Conservation (phyloP, 140 eudicot species). For the Bidens hawaiensis region DNA sequence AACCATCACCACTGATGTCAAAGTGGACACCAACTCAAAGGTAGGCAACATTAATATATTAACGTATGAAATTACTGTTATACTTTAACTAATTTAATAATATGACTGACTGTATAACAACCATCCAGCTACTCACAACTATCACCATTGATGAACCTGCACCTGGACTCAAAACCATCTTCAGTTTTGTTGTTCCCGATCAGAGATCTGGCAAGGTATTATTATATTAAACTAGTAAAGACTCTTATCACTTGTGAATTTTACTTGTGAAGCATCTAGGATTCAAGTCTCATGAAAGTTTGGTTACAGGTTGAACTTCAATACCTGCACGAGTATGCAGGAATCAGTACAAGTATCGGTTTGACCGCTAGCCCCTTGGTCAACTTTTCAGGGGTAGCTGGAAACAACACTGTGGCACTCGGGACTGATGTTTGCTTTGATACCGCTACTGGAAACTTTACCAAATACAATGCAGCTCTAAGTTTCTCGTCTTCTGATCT, state of each 20-base stretch:
- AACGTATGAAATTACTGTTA: not conserved
- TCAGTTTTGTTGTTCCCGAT: slow-evolving; percentile 62
- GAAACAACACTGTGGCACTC: slow-evolving; percentile 52
- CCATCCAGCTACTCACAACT: slow-evolving; percentile 47
- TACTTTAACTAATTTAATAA: not conserved
- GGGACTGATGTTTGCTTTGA: slow-evolving; percentile 90
- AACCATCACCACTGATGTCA: slow-evolving; percentile 64
- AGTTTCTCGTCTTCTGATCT: slow-evolving; percentile 66
- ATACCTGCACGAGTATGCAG: slow-evolving; percentile 85
- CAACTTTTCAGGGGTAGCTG: slow-evolving; percentile 90
- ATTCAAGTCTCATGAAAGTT: slow-evolving; percentile 17
- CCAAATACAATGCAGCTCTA: slow-evolving; percentile 72
- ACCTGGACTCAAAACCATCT: slow-evolving; percentile 72
- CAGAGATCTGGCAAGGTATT: slow-evolving; percentile 76
- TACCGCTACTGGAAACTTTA: slow-evolving; percentile 66
- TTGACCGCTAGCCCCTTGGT: slow-evolving; percentile 81
- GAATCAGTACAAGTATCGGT: slow-evolving; percentile 81
- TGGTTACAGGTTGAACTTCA: slow-evolving; percentile 77
- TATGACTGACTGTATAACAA: slow-evolving; percentile 3
- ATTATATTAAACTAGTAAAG: not conserved
- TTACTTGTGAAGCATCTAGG: not conserved
- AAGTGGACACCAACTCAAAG: slow-evolving; percentile 65
- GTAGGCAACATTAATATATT: slow-evolving; percentile 15
- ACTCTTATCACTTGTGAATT: not conserved
- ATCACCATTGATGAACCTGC: slow-evolving; percentile 69